These are phyloP conservation scores for Corylus heterophylla DNA, from an alignment of 306 rosid genomes.

Conservation along the genomic window DNA sequence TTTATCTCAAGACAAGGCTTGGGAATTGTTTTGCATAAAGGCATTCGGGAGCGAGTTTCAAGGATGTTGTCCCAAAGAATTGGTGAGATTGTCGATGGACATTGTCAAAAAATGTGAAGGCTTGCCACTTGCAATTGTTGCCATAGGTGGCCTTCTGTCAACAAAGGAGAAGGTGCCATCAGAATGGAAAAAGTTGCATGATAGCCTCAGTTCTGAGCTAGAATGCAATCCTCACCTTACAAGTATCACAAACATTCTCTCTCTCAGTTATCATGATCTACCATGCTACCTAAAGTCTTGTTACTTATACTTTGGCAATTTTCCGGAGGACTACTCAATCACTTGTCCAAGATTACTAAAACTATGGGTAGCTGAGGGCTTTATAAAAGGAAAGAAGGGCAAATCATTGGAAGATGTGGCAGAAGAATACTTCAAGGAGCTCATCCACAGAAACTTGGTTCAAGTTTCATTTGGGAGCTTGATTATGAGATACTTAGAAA, in stretches of 20 bases:
- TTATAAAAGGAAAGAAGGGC: not conserved
- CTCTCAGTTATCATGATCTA: conserved; percentile 19
- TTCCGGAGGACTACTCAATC: conserved; percentile 19
- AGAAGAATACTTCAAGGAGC: conserved; percentile 13
- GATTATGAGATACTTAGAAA: not conserved
- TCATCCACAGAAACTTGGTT: not conserved
- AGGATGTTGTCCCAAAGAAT: not conserved
- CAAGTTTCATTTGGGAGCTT: not conserved
- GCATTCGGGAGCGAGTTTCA: not conserved
- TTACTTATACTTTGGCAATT: conserved; percentile 24
- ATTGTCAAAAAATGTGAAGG: conserved; percentile 16
- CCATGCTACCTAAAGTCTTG: conserved; percentile 21
- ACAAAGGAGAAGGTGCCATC: not conserved
- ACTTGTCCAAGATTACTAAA: not conserved
- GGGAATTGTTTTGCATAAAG: not conserved
- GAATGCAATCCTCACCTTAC: conserved; percentile 5
- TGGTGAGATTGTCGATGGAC: not conserved
- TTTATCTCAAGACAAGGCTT: not conserved
- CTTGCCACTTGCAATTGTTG: conserved; percentile 22
- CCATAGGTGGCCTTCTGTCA: conserved; percentile 11
- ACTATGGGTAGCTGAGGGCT: conserved; percentile 19
- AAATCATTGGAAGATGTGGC: not conserved
- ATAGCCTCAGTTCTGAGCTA: conserved; percentile 2
- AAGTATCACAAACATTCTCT: not conserved
- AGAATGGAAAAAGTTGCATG: conserved; percentile 7